Evolutionary conservation across 2,329 filamentous ascomycete genomes (phyloP).

Genomic region (Clonostachys rhizophaga): DNA sequence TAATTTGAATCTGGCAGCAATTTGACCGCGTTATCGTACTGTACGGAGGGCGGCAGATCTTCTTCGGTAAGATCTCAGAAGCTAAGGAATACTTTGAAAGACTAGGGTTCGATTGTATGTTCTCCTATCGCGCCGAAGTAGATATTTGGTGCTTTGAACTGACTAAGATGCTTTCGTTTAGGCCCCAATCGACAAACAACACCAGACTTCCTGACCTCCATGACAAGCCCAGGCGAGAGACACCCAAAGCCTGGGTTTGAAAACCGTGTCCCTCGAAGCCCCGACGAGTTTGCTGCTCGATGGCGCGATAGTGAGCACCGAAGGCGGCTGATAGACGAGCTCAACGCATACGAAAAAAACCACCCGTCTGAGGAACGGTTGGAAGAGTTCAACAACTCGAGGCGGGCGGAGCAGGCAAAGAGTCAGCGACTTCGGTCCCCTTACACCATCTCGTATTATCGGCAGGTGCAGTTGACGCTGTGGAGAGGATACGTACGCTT

Average conservation of each 20-base stretch:
- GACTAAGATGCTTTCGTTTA: background rate
- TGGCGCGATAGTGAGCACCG: conserved; percentile 48
- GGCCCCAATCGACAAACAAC: conserved; percentile 60
- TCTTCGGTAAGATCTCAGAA: conserved; percentile 54
- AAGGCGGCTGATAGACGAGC: conserved; percentile 56
- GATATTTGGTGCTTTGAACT: too few relatives aligned
- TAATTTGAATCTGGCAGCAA: conserved; percentile 21
- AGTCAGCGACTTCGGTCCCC: conserved; percentile 40
- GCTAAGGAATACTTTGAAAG: conserved; percentile 59
- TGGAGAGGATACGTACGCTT: conserved; percentile 54
- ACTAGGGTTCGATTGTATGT: conserved; percentile 56
- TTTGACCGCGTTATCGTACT: conserved; percentile 56
- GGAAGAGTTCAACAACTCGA: conserved; percentile 45
- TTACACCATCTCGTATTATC: conserved; percentile 71
- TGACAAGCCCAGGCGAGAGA: conserved; percentile 59
- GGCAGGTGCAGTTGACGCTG: conserved; percentile 58
- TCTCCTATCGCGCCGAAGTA: background rate
- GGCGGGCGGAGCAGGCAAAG: conserved; percentile 49
- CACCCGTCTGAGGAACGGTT: conserved; percentile 28
- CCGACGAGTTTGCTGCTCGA: conserved; percentile 55
- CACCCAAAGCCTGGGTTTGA: conserved; percentile 62
- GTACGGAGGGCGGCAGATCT: conserved; percentile 58
- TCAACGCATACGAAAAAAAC: conserved; percentile 48
- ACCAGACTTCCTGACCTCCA: conserved; percentile 65
- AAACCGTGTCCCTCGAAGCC: conserved; percentile 59